Percentiles rank a stretch among this genome's conserved stretches.
Evolutionary conservation across 2,329 filamentous ascomycete genomes (phyloP).

Genomic region (Penicillium palitans): DNA sequence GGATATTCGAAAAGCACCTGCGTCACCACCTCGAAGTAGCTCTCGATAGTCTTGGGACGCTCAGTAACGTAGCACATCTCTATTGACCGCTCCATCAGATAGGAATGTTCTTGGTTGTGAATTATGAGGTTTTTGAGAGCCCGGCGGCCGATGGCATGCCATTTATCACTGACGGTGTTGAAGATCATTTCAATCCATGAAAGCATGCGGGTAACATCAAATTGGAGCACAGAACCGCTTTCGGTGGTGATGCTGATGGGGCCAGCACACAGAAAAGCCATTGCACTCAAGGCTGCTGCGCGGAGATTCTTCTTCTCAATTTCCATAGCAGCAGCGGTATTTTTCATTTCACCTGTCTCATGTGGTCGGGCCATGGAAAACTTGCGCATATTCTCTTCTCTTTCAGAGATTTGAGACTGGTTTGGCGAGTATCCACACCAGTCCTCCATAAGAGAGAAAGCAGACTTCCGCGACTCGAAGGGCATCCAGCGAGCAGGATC

Average conservation of each 20-base stretch:
- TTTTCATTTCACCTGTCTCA: slow-evolving; percentile 71
- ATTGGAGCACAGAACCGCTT: slow-evolving; percentile 81
- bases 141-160: slow-evolving; percentile 83
- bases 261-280: slow-evolving; percentile 84
- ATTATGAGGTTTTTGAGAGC: slow-evolving; percentile 87
- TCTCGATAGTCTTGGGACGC: slow-evolving; percentile 79
- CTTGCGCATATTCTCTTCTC: slow-evolving; percentile 85
- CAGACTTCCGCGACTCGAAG: slow-evolving; percentile 92
- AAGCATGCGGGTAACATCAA: slow-evolving; percentile 89
- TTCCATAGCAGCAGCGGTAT: slow-evolving; percentile 84
- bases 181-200: slow-evolving; percentile 96
- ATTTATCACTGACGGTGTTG: slow-evolving; percentile 83
- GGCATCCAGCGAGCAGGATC: slow-evolving; percentile 94
- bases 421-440: slow-evolving; percentile 98
- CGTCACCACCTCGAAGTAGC: slow-evolving; percentile 91
- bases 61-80: slow-evolving; percentile 85
- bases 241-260: slow-evolving; percentile 87
- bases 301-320: slow-evolving; percentile 93
- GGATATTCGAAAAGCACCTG: slow-evolving; percentile 80
- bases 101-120: slow-evolving; percentile 84
- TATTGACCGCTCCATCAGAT: slow-evolving; percentile 85
- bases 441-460: slow-evolving; percentile 96
- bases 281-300: slow-evolving; percentile 87
- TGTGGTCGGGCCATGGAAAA: slow-evolving; percentile 77
- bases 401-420: slow-evolving; percentile 73